phyloP scores from a whole-genome alignment of 1,139 yeast genomes.

The Debaryomycetaceae sp. region DNA sequence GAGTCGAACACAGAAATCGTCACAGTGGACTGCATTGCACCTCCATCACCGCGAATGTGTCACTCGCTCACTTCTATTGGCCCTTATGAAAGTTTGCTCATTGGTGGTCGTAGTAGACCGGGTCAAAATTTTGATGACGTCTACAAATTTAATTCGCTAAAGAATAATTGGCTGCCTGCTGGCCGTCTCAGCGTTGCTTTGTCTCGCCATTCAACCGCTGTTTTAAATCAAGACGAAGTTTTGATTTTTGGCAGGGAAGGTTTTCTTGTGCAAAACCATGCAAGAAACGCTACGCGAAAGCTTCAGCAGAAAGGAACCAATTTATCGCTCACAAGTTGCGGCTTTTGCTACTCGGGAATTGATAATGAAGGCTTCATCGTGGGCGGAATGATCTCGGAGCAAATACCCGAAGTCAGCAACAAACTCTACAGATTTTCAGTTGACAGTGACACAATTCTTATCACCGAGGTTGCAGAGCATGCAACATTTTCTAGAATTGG shows the following conservation, averaged over 20 bases:
- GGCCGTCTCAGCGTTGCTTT: slow-evolving; percentile 41
- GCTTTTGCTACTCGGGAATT: slow-evolving; percentile 29
- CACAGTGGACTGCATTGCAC: slow-evolving; percentile 11
- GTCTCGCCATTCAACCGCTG: slow-evolving; percentile 51
- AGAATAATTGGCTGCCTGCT: slow-evolving; percentile 28
- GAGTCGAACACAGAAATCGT: slow-evolving; percentile 3
- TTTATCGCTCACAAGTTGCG: slow-evolving; percentile 23
- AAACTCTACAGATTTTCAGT: slow-evolving; percentile 30
- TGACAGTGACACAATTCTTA: slow-evolving; percentile 10
- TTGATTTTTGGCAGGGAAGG: slow-evolving; percentile 44
- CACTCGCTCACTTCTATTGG: slow-evolving; percentile 45
- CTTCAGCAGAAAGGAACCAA: slow-evolving; percentile 10
- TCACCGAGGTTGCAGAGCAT: slow-evolving; percentile 9
- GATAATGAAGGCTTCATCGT: slow-evolving; percentile 37
- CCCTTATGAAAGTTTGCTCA: slow-evolving; percentile 29
- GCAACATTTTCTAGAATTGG: slow-evolving; percentile 40
- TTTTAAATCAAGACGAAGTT: slow-evolving; percentile 26
- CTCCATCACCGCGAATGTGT: slow-evolving; percentile 56
- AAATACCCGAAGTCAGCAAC: slow-evolving; percentile 28
- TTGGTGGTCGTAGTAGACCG: slow-evolving; percentile 73
- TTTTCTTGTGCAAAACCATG: slow-evolving; percentile 18
- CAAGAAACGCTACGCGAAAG: slow-evolving; percentile 14
- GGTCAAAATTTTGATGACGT: slow-evolving; percentile 35
- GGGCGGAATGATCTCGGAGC: slow-evolving; percentile 50
- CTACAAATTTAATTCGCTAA: slow-evolving; percentile 14